phyloP scores from a whole-genome alignment of 352 stramenopile genomes.

The Phytophthora macrochlamydospora region DNA sequence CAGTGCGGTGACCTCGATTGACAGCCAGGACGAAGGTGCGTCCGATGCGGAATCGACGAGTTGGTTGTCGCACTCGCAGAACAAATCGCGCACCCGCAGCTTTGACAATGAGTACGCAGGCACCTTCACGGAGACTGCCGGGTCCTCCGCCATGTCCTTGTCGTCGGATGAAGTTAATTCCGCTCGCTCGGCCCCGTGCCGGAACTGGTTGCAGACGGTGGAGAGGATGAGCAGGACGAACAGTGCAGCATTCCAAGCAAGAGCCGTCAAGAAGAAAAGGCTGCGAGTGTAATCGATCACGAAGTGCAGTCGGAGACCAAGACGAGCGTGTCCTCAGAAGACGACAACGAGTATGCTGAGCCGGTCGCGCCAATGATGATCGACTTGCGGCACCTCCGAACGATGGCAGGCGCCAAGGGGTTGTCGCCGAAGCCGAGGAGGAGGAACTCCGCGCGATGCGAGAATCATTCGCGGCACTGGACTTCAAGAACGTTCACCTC shows the following conservation, averaged over 20 bases:
- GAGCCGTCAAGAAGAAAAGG: slow-evolving; percentile 12
- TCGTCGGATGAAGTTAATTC: slow-evolving; percentile 15
- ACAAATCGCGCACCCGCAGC: slow-evolving; percentile 24
- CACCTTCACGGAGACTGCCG: slow-evolving; percentile 11
- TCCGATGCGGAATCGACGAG: slow-evolving; percentile 38
- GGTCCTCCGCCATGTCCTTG: slow-evolving; percentile 19
- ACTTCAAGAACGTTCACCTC: slow-evolving; percentile 30
- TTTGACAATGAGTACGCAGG: slow-evolving; percentile 20
- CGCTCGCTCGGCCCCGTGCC: slow-evolving; percentile 11
- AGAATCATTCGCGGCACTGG: slow-evolving; percentile 35
- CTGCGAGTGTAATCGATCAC: slow-evolving; percentile 19
- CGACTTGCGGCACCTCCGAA: slow-evolving; percentile 42
- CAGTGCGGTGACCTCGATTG: slow-evolving; percentile 1
- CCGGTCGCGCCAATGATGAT: slow-evolving; percentile 31
- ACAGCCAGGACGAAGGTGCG: slow-evolving; percentile 38
- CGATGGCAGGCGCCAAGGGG: slow-evolving; percentile 40
- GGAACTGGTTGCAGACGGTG: not conserved
- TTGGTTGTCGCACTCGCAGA: slow-evolving; percentile 26
- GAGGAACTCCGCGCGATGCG: slow-evolving; percentile 37
- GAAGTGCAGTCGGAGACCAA: slow-evolving; percentile 39
- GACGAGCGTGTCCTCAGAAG: slow-evolving; percentile 35
- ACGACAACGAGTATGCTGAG: slow-evolving; percentile 29
- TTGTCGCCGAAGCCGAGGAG: slow-evolving; percentile 40
- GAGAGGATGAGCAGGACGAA: slow-evolving; percentile 17
- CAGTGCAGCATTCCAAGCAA: slow-evolving; percentile 9